Evolutionary conservation across 139 green algal genomes (phyloP).

Genomic region (Tetraselmis chui): DNA sequence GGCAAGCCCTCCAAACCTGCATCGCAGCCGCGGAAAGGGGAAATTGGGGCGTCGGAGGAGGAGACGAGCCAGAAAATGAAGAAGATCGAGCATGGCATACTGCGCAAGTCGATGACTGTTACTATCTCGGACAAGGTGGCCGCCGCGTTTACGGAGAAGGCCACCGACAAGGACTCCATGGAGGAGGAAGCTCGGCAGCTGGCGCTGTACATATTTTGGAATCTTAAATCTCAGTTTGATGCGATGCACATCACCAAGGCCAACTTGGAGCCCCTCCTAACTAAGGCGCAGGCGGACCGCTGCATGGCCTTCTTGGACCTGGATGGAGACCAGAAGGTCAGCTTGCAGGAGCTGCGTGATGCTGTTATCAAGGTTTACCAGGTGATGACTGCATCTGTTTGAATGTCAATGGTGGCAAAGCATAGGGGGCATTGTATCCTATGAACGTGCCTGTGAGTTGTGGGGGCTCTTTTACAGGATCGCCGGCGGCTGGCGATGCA

Average conservation of each 20-base stretch:
- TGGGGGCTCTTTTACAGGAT: constrained; percentile 36
- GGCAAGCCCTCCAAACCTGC: no score
- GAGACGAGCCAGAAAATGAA: not conserved
- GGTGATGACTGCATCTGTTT: constrained; percentile 6
- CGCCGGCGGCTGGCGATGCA: constrained; percentile 60
- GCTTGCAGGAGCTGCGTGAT: constrained; percentile 30
- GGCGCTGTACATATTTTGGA: constrained; percentile 57
- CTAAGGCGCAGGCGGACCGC: constrained; percentile 28
- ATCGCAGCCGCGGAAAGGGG: no score
- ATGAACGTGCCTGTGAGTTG: no score
- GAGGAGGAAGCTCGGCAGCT: constrained; percentile 48
- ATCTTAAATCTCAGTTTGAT: constrained; percentile 39
- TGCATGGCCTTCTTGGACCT: constrained; percentile 54
- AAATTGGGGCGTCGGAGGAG: no score
- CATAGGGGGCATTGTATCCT: no score
- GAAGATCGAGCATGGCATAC: not conserved
- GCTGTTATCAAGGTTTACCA: constrained; percentile 37
- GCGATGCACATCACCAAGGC: constrained; percentile 32
- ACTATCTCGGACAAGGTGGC: not conserved
- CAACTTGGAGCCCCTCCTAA: constrained; percentile 52
- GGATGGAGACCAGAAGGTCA: constrained; percentile 38
- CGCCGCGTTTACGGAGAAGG: constrained; percentile 2
- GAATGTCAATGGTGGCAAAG: no score
- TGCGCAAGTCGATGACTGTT: not conserved
- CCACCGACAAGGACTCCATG: constrained; percentile 24